Evolutionary conservation across 371 early-diverging fungal genomes (phyloP).

Genomic region (Coemansia sp.): DNA sequence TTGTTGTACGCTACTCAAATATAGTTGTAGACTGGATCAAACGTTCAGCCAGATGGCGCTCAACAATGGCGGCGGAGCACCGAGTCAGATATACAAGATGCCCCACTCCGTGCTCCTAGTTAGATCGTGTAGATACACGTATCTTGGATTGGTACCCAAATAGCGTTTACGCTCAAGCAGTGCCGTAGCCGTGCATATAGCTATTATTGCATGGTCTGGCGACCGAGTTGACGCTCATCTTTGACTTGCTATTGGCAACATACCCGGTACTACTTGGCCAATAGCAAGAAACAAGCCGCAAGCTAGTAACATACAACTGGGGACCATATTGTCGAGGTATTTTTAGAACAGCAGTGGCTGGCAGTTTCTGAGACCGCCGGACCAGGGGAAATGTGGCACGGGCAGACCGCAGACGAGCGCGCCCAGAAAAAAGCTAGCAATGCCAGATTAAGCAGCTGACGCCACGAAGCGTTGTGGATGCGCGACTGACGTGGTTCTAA

Average conservation of each 20-base stretch:
- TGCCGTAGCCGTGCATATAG: no score
- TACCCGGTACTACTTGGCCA: not conserved
- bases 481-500: not conserved
- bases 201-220: no score
- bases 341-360: conserved; percentile 14
- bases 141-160: no score
- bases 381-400: conserved; percentile 7
- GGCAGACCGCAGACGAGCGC: not conserved
- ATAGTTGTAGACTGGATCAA: no score
- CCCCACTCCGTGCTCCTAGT: not conserved
- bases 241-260: no score
- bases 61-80: not conserved
- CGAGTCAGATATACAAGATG: not conserved
- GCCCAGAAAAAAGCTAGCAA: not conserved
- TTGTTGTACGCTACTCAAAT: no score
- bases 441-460: not conserved
- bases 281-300: not conserved
- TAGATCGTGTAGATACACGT: not conserved
- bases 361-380: conserved; percentile 1
- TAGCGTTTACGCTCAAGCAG: no score
- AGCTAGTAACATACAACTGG: not conserved
- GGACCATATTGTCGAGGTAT: not conserved
- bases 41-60: no score
- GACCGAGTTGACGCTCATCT: no score
- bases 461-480: not conserved